phyloP scores from a whole-genome alignment of 257 asterid genomes.

The Catharanthus roseus region DNA sequence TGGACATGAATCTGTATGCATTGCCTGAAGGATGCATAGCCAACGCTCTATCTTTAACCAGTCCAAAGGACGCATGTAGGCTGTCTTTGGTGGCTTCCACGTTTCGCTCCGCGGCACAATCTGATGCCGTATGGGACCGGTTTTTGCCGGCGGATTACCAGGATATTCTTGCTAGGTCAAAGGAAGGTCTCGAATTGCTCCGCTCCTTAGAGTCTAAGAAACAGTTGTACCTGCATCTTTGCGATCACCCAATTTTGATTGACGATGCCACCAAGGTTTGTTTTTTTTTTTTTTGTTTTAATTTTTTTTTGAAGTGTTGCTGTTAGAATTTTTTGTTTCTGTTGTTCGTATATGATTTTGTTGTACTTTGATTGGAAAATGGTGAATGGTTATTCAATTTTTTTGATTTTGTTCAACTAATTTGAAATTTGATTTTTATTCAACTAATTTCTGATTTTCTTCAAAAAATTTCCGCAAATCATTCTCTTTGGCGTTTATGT shows the following conservation, averaged over 20 bases:
- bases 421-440: neutral
- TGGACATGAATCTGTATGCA: constrained; percentile 27
- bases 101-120: constrained; percentile 59
- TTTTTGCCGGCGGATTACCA: constrained; percentile 71
- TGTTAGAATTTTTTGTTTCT: neutral
- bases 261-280: constrained; percentile 61
- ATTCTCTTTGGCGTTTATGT: neutral
- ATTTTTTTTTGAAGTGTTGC: no score
- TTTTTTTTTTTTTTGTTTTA: neutral
- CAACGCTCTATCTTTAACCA: constrained; percentile 55
- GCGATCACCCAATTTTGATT: constrained; percentile 49
- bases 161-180: constrained; percentile 42
- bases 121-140: constrained; percentile 70
- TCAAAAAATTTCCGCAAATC: neutral
- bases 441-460: neutral
- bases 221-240: constrained; percentile 53
- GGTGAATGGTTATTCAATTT: no score
- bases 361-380: no score
- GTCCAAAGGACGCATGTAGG: constrained; percentile 69
- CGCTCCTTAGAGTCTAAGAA: constrained; percentile 38
- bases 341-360: neutral
- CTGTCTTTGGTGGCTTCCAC: constrained; percentile 44
- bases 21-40: constrained; percentile 82
- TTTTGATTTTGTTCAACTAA: no score
- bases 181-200: constrained; percentile 25